phyloP scores from a whole-genome alignment of 129 eudicot genomes.

The Arctium lappa region DNA sequence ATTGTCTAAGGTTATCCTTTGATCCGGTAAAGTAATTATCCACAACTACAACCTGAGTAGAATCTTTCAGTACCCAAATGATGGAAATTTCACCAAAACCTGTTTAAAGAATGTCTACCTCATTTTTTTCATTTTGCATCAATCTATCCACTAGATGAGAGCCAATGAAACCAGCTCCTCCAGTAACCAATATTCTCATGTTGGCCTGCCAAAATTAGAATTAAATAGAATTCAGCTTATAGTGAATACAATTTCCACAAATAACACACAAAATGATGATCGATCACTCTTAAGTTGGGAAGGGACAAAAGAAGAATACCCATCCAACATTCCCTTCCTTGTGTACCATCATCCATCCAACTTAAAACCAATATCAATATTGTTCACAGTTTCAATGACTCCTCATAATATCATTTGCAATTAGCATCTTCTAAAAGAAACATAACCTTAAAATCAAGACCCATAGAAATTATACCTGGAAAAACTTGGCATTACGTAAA shows the following conservation, averaged over 20 bases:
- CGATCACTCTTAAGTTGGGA: background rate
- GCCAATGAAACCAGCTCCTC: constrained; percentile 96
- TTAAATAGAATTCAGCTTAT: background rate
- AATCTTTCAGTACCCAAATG: background rate
- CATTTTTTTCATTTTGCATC: constrained; percentile 87
- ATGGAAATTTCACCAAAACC: background rate
- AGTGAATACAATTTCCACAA: background rate
- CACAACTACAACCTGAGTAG: constrained; percentile 65
- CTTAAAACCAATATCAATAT: background rate
- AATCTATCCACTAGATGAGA: constrained; percentile 82
- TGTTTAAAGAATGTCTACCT: constrained; percentile 37
- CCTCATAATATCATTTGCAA: background rate
- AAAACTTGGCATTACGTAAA: constrained; percentile 55
- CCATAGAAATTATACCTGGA: constrained; percentile 33
- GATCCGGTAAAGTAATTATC: constrained; percentile 90
- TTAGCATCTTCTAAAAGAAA: background rate
- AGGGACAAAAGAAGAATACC: too few relatives aligned
- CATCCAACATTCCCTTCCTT: background rate
- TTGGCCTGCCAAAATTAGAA: constrained; percentile 47
- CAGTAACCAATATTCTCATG: constrained; percentile 88
- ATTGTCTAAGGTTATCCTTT: constrained; percentile 73
- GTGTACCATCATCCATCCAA: background rate
- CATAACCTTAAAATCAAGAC: background rate
- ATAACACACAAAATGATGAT: background rate
- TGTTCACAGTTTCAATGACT: background rate